These are phyloP conservation scores for Ascochyta koolunga DNA, from an alignment of 2,329 filamentous ascomycete genomes.

Conservation along the genomic window DNA sequence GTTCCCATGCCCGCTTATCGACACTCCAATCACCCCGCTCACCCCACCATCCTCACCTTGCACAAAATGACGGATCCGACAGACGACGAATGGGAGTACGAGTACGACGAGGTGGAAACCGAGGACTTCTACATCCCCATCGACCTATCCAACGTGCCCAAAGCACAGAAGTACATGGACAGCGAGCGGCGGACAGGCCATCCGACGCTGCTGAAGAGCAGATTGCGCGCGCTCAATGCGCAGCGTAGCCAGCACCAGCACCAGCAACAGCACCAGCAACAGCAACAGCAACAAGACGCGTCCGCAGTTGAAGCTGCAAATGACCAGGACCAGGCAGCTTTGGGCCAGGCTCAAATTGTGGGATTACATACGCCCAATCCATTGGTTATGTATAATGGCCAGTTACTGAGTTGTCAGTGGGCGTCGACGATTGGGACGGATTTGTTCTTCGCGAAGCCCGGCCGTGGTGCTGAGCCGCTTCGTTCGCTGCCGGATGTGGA, in stretches of 20 bases:
- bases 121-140: constrained; percentile 67
- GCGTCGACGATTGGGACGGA: constrained; percentile 83
- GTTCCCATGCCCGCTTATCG: neutral
- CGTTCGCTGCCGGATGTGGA: constrained; percentile 64
- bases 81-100: constrained; percentile 65
- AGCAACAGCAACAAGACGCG: constrained; percentile 11
- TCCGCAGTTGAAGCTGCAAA: constrained; percentile 11
- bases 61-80: neutral
- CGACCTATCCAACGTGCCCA: constrained; percentile 57
- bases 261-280: too few species aligned
- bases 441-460: constrained; percentile 65
- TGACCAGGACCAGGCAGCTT: constrained; percentile 20
- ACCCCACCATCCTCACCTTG: neutral
- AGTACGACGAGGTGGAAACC: constrained; percentile 60
- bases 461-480: constrained; percentile 46
- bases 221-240: constrained; percentile 37
- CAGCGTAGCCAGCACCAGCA: constrained; percentile 28
- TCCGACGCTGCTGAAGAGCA: constrained; percentile 36
- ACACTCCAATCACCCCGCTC: neutral
- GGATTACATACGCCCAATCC: constrained; percentile 79
- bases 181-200: constrained; percentile 28
- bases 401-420: constrained; percentile 82
- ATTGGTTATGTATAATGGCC: constrained; percentile 77
- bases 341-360: constrained; percentile 73
- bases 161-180: constrained; percentile 24